Evolutionary conservation across 2,329 filamentous ascomycete species (phyloP), one percentile per base, ranked within the genome.

Genomic region (Ceratocystis alfenasii): DNA sequence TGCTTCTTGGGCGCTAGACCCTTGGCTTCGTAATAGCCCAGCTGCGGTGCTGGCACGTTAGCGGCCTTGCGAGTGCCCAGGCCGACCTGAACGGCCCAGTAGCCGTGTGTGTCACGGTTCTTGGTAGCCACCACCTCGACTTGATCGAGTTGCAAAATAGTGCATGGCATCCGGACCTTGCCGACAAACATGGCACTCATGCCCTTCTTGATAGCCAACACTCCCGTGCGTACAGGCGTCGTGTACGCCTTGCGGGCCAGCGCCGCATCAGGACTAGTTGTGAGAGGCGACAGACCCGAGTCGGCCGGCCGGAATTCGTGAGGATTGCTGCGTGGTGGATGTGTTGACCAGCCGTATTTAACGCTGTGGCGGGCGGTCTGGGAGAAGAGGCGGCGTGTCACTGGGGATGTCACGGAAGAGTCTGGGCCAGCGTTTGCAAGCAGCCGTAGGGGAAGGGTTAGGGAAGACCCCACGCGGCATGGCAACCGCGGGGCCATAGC

Each of bases 1-100:
- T 90, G 82, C 70, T 86, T 78, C 81, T 97, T 97, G 62, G 94
- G 90, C 69, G 87, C 86, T 46, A 97, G 83, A 25, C 87, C 87
- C 73, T 90, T 86, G 66, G 81, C 84, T 68, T 93, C 89, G 77
- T 88, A 97, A 78, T 96, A 94, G 0, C 94, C 94, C 68, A 96
- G 79, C 79, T 89, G 78, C 2, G 94, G 88, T 72, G 88, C 84
- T n/a, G 87, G 87, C 53, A 94, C 84, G 74, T 95, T 96, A 68
- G 79, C 80, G 28, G 88, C 78, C 68, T 87, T 83, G 74, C 87
- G 88, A 74, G 83, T 83, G 2, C 94, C 94, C 61, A 83, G 79
- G 22, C 94, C 94, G 57, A 99, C 78, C 77, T 96, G 92, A 15
- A 97, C 91, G 17, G 93, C 94, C 81, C 84, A 96, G 78, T 99